Percentiles rank a stretch among this genome's conserved stretches.
Evolutionary conservation across 2,329 filamentous ascomycete genomes (phyloP).

Genomic region (Diplocarpon mali): DNA sequence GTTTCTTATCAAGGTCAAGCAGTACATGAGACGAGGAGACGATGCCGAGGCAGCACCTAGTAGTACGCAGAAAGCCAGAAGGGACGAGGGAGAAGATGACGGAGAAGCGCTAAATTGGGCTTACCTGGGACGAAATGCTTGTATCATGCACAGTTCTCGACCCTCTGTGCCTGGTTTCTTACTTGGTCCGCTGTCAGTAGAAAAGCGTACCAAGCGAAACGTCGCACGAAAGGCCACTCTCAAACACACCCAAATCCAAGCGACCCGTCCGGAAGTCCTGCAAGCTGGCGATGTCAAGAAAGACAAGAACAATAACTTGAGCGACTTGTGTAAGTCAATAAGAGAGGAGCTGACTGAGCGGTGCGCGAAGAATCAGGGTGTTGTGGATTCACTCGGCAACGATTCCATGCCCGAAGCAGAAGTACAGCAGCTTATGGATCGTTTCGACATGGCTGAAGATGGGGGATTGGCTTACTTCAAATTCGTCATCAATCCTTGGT

Average conservation of each 20-base stretch:
- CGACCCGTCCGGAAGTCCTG: constrained; percentile 71
- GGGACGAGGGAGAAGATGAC: constrained; percentile 55
- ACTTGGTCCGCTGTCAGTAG: constrained; percentile 76
- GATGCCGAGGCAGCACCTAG: constrained; percentile 41
- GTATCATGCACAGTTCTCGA: constrained; percentile 59
- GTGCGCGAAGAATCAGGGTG: neutral
- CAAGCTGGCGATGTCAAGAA: constrained; percentile 60
- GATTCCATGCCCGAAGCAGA: constrained; percentile 33
- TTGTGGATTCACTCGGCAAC: too few species aligned
- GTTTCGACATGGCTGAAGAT: constrained; percentile 50
- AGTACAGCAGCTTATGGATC: constrained; percentile 45
- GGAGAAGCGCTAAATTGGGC: constrained; percentile 80
- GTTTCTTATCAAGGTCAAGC: constrained; percentile 81
- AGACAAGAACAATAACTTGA: constrained; percentile 69
- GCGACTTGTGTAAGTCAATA: constrained; percentile 67
- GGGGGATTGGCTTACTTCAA: constrained; percentile 70
- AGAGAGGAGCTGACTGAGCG: constrained; percentile 27
- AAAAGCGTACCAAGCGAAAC: constrained; percentile 67
- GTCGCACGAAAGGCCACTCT: constrained; percentile 58
- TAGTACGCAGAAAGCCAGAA: constrained; percentile 30
- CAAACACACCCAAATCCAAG: constrained; percentile 53
- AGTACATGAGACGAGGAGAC: constrained; percentile 64
- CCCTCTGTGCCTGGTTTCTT: constrained; percentile 76
- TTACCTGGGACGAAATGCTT: constrained; percentile 67
- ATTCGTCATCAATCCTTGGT: constrained; percentile 81